These are phyloP conservation scores for Saturnispora mendoncae DNA, from an alignment of 805 yeast genomes.

Conservation along the genomic window DNA sequence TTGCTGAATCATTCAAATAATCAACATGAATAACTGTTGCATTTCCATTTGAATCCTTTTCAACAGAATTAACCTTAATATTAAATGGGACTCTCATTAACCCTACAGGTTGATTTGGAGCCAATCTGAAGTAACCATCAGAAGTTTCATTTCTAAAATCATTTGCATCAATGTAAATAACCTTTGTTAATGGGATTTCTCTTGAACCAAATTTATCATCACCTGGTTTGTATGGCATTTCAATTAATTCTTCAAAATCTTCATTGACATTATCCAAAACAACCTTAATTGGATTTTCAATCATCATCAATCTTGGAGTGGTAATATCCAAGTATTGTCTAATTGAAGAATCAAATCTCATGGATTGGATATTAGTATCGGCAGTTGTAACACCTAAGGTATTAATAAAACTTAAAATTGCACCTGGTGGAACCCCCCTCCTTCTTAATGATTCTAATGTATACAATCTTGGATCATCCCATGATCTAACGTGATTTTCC, in stretches of 20 bases:
- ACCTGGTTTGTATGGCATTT: slow-evolving; percentile 89
- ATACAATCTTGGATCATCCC: slow-evolving; percentile 97
- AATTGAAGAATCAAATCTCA: slow-evolving; percentile 82
- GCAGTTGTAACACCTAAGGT: slow-evolving; percentile 96
- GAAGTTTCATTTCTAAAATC: slow-evolving; percentile 69
- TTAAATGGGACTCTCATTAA: slow-evolving; percentile 84
- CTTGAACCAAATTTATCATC: slow-evolving; percentile 65
- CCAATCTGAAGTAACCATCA: slow-evolving; percentile 81
- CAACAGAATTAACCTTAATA: slow-evolving; percentile 60
- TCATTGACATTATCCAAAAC: slow-evolving; percentile 75
- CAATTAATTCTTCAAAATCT: slow-evolving; percentile 58
- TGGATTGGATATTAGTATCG: slow-evolving; percentile 82
- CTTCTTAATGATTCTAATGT: slow-evolving; percentile 92
- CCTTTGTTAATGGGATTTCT: slow-evolving; percentile 65
- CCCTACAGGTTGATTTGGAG: slow-evolving; percentile 93
- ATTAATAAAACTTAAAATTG: slow-evolving; percentile 84
- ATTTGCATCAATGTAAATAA: slow-evolving; percentile 74
- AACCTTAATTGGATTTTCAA: slow-evolving; percentile 78
- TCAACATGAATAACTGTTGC: slow-evolving; percentile 66
- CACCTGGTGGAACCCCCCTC: slow-evolving; percentile 99
- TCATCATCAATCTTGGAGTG: slow-evolving; percentile 92
- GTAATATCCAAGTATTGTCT: slow-evolving; percentile 81
- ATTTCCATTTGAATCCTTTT: slow-evolving; percentile 52
- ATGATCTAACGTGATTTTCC: slow-evolving; percentile 75
- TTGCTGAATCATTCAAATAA: slow-evolving; percentile 56